Evolutionary conservation across 495 filamentous ascomycete genomes (phyloP).

Genomic region (Neurospora sp.): DNA sequence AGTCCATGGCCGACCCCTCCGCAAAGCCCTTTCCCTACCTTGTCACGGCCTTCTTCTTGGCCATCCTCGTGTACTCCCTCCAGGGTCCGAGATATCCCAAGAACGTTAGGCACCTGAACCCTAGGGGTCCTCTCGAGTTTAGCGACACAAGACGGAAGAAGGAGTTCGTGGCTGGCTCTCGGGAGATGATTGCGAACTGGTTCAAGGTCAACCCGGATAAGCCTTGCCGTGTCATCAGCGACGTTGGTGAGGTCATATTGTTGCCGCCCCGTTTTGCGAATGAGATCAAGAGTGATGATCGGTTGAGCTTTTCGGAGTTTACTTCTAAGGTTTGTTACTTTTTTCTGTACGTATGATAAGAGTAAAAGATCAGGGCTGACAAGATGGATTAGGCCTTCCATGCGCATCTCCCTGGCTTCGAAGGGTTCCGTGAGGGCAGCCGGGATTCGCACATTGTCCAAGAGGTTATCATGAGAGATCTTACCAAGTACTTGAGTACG

Average conservation of each 20-base stretch:
- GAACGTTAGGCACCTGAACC: conserved; percentile 10
- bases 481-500: conserved; percentile 38
- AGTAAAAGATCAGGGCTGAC: neutral
- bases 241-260: conserved; percentile 23
- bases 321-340: conserved; percentile 23
- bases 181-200: conserved; percentile 7
- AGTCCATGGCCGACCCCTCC: neutral
- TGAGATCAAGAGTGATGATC: conserved; percentile 37
- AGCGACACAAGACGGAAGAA: conserved; percentile 9
- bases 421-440: conserved; percentile 25
- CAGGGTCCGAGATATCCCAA: neutral
- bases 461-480: conserved; percentile 32
- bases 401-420: conserved; percentile 36
- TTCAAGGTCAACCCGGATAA: conserved; percentile 11
- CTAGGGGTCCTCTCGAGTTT: conserved; percentile 4
- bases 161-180: conserved; percentile 1
- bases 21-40: conserved; percentile 2
- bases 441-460: conserved; percentile 20
- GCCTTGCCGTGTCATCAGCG: conserved; percentile 18
- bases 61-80: neutral
- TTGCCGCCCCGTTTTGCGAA: conserved; percentile 36
- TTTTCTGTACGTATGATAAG: neutral
- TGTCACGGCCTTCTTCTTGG: neutral
- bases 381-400: conserved; percentile 27
- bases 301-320: conserved; percentile 26